Percentiles rank a stretch among this genome's conserved stretches.
These are phyloP conservation scores for Scenedesmus sp. DNA, from an alignment of 163 green algal species.

Conservation along the genomic window DNA sequence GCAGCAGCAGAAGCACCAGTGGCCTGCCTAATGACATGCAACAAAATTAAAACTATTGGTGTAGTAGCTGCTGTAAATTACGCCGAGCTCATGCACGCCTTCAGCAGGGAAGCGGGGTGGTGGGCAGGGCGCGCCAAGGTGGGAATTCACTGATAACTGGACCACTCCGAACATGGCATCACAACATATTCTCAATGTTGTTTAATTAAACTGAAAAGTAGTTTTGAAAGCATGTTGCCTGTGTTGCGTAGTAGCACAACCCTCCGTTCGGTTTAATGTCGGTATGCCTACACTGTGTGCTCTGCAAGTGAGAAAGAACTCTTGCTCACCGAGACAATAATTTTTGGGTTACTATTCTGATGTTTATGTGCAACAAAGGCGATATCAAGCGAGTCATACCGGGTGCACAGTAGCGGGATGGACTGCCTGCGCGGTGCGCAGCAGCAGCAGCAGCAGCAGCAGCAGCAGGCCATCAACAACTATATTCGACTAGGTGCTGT, in stretches of 20 bases:
- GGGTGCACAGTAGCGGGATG: neutral
- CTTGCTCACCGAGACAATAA: neutral
- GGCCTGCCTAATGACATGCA: neutral
- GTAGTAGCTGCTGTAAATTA: neutral
- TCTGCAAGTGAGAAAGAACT: neutral
- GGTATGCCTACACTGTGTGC: neutral
- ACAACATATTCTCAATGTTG: no score
- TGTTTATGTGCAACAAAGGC: neutral
- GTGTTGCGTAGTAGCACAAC: no score
- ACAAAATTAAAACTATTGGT: no score
- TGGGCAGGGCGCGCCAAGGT: neutral
- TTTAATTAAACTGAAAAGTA: no score
- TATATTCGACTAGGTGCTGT: neutral
- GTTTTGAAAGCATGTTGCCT: no score
- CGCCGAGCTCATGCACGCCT: neutral
- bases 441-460: neutral
- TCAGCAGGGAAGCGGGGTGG: neutral
- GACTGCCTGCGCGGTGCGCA: neutral
- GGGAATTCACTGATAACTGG: neutral
- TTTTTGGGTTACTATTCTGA: neutral
- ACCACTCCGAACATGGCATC: neutral
- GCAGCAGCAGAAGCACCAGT: neutral
- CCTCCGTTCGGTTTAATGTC: neutral
- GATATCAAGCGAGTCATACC: neutral
- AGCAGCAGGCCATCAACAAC: neutral